Conservation (phyloP, 2,329 filamentous ascomycete species). For the Fusarium metavorans region DNA sequence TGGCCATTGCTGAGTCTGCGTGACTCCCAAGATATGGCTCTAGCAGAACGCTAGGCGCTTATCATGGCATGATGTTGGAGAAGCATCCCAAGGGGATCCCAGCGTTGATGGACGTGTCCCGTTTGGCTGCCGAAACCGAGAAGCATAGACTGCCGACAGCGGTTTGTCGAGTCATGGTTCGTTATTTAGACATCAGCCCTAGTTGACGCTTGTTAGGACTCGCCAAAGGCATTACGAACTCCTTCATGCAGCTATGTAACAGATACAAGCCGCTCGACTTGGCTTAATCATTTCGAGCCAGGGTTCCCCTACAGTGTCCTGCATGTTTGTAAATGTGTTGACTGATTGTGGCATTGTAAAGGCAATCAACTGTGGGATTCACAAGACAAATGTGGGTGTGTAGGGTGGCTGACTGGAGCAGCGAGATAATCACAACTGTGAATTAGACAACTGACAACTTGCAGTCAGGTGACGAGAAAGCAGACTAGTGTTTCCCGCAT, state of each 20-base stretch:
- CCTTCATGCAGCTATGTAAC: slow-evolving; percentile 19
- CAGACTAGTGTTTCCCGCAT: background rate
- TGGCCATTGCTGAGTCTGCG: slow-evolving; percentile 14
- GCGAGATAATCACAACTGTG: background rate
- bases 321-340: background rate
- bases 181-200: slow-evolving; percentile 13
- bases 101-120: slow-evolving; percentile 15
- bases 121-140: slow-evolving; percentile 26
- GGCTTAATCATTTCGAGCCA: slow-evolving; percentile 13
- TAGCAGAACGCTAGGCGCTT: slow-evolving; percentile 21
- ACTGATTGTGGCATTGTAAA: slow-evolving; percentile 7
- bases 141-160: slow-evolving; percentile 28
- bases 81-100: slow-evolving; percentile 27
- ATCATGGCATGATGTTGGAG: slow-evolving; percentile 40
- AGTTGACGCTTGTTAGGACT: slow-evolving; percentile 19
- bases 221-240: slow-evolving; percentile 9
- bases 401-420: slow-evolving; percentile 22
- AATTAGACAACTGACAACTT: background rate
- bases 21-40: slow-evolving; percentile 2
- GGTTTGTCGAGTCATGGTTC: slow-evolving; percentile 29
- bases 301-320: slow-evolving; percentile 18
- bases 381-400: background rate
- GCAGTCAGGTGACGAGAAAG: background rate
- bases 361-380: slow-evolving; percentile 11
- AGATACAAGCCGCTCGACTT: slow-evolving; percentile 5